Percentiles rank a stretch among this genome's conserved stretches.
These are phyloP conservation scores for Trypanosoma avium DNA, from an alignment of 208 protist species.

Conservation along the genomic window DNA sequence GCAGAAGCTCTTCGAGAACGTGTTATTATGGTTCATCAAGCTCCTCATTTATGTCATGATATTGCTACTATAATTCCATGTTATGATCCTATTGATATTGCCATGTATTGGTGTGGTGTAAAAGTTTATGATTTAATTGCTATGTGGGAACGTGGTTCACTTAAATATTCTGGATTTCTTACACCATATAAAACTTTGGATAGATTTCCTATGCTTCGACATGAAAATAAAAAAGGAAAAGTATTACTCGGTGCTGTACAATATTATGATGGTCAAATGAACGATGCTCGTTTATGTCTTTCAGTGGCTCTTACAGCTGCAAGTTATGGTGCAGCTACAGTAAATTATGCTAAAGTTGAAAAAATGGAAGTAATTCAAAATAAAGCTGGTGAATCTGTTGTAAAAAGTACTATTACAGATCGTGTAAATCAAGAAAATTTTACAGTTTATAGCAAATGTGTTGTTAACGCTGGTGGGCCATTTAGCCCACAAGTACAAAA, in stretches of 20 bases:
- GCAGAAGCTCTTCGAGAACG: slow-evolving; percentile 92
- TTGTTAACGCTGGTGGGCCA: slow-evolving; percentile 92
- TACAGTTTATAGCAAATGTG: slow-evolving; percentile 77
- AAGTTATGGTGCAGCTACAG: slow-evolving; percentile 85
- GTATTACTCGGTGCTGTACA: slow-evolving; percentile 88
- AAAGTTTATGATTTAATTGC: slow-evolving; percentile 92
- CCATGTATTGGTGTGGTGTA: slow-evolving; percentile 80
- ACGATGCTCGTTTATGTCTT: slow-evolving; percentile 96
- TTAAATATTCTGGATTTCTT: slow-evolving; percentile 85
- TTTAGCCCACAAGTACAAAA: slow-evolving; percentile 84
- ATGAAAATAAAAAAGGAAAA: slow-evolving; percentile 48
- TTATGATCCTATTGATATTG: slow-evolving; percentile 85
- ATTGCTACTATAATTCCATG: slow-evolving; percentile 94
- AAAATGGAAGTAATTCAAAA: slow-evolving; percentile 55
- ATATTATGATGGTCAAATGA: slow-evolving; percentile 96
- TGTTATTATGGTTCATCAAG: slow-evolving; percentile 92
- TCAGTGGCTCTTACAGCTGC: slow-evolving; percentile 92
- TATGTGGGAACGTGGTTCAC: slow-evolving; percentile 66
- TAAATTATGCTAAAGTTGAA: slow-evolving; percentile 91
- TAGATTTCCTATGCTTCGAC: slow-evolving; percentile 70
- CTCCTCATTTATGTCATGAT: slow-evolving; percentile 90
- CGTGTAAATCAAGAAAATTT: slow-evolving; percentile 60
- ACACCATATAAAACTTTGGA: slow-evolving; percentile 74
- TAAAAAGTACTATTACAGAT: slow-evolving; percentile 83
- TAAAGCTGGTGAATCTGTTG: slow-evolving; percentile 43